Percentiles rank a stretch among this genome's conserved stretches.
phyloP scores from a whole-genome alignment of 805 yeast genomes.

The Myxozyma neglecta region DNA sequence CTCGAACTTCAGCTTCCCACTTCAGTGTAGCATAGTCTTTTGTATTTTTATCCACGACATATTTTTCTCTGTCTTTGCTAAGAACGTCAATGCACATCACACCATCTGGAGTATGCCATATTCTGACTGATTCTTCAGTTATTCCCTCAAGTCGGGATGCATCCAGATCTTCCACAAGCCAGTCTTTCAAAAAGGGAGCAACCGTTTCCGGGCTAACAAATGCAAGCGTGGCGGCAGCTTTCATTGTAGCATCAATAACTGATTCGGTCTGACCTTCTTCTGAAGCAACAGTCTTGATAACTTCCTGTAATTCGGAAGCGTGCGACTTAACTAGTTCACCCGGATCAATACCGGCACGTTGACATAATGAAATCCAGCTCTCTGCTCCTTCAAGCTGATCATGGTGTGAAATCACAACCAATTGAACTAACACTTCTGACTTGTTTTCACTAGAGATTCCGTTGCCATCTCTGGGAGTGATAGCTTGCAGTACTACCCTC shows the following conservation, averaged over 20 bases:
- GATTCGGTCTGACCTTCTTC: constrained; percentile 36
- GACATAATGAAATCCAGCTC: constrained; percentile 79
- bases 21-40: constrained; percentile 81
- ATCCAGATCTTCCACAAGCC: constrained; percentile 49
- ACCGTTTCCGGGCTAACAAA: constrained; percentile 59
- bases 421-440: constrained; percentile 39
- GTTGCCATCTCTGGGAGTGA: constrained; percentile 33
- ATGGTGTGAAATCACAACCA: constrained; percentile 51
- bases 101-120: constrained; percentile 72
- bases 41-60: constrained; percentile 62
- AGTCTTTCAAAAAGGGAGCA: constrained; percentile 51
- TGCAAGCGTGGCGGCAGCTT: constrained; percentile 46
- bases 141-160: constrained; percentile 43
- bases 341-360: constrained; percentile 63
- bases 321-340: constrained; percentile 49
- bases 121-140: constrained; percentile 53
- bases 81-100: constrained; percentile 66
- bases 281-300: constrained; percentile 34
- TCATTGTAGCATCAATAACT: constrained; percentile 34
- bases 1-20: constrained; percentile 86
- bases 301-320: constrained; percentile 34
- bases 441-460: constrained; percentile 37
- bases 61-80: constrained; percentile 45
- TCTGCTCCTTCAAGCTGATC: constrained; percentile 43
- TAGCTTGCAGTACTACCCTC: constrained; percentile 27